Conservation (phyloP, 2,329 filamentous ascomycete genomes). For the Lasiodiplodia sp. region DNA sequence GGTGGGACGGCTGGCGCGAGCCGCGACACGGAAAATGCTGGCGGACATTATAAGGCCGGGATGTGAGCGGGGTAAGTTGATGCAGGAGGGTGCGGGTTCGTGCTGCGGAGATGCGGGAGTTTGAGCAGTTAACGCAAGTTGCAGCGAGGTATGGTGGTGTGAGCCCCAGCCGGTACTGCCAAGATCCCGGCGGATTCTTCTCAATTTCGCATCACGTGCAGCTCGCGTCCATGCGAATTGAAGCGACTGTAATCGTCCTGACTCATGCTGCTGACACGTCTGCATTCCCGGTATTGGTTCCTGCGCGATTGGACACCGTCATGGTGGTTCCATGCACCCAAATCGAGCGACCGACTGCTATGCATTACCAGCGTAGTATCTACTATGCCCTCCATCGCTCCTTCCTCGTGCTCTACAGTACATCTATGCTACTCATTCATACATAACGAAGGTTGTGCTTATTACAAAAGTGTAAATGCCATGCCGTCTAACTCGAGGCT, state of each 20-base stretch:
- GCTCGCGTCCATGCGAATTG: conserved; percentile 2
- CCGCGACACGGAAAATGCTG: conserved; percentile 73
- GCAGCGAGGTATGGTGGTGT: conserved; percentile 29
- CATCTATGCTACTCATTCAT: conserved; percentile 28
- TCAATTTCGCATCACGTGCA: conserved; percentile 26
- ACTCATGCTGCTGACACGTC: conserved; percentile 27
- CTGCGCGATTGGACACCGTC: conserved; percentile 16
- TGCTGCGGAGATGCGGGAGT: conserved; percentile 35
- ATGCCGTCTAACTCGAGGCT: conserved; percentile 21
- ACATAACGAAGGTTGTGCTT: conserved; percentile 26
- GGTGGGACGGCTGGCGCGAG: conserved; percentile 64
- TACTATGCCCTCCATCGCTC: neutral
- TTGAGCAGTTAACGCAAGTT: conserved; percentile 27
- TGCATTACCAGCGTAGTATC: conserved; percentile 23
- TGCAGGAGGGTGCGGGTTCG: conserved; percentile 35
- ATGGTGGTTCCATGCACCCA: conserved; percentile 13
- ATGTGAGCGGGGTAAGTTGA: conserved; percentile 28
- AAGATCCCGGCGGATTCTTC: conserved; percentile 20
- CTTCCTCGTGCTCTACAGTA: conserved; percentile 16
- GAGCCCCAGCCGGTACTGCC: conserved; percentile 14
- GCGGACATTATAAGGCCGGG: conserved; percentile 64
- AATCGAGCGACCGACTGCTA: conserved; percentile 12
- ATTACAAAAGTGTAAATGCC: conserved; percentile 28
- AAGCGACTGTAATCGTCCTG: conserved; percentile 12
- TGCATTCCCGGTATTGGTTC: conserved; percentile 12